These are phyloP conservation scores for Lodderomyces jiufengensis DNA, from an alignment of 1,139 yeast species.

Conservation along the genomic window DNA sequence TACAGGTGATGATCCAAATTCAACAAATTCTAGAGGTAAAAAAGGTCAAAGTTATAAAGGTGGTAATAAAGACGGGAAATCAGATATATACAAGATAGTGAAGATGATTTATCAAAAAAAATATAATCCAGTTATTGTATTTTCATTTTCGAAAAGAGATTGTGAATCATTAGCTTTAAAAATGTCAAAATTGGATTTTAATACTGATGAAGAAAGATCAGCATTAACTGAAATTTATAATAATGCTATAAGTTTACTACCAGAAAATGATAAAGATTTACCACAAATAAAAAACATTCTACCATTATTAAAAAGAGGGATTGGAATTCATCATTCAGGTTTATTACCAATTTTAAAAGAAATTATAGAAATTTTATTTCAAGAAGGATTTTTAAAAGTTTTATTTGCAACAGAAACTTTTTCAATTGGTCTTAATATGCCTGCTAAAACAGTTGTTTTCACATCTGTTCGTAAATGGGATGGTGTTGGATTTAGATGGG, in stretches of 20 bases:
- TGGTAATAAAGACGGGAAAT: slow-evolving; percentile 76
- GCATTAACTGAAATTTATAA: slow-evolving; percentile 83
- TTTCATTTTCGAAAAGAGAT: slow-evolving; percentile 93
- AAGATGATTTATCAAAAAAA: slow-evolving; percentile 96
- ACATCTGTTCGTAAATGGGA: slow-evolving; percentile 98
- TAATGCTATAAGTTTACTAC: slow-evolving; percentile 82
- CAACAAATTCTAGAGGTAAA: slow-evolving; percentile 58
- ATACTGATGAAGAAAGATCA: slow-evolving; percentile 86
- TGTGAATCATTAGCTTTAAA: slow-evolving; percentile 92
- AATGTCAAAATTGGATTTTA: slow-evolving; percentile 93
- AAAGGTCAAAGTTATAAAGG: slow-evolving; percentile 88
- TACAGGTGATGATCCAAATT: slow-evolving; percentile 78
- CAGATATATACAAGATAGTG: slow-evolving; percentile 94
- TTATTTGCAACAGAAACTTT: slow-evolving; percentile 97
- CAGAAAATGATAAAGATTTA: slow-evolving; percentile 85
- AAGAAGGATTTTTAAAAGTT: slow-evolving; percentile 92
- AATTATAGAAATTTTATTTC: slow-evolving; percentile 93
- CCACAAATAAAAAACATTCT: slow-evolving; percentile 92
- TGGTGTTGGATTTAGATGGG: slow-evolving; percentile 96
- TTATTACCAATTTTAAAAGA: slow-evolving; percentile 92
- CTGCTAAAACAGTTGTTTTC: slow-evolving; percentile 97
- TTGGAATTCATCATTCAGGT: slow-evolving; percentile 98
- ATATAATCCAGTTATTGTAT: slow-evolving; percentile 96
- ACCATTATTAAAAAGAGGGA: slow-evolving; percentile 88
- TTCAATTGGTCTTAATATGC: slow-evolving; percentile 97